Evolutionary conservation across 2,329 filamentous ascomycete species (phyloP).

Genomic region (Aureobasidium sp.): DNA sequence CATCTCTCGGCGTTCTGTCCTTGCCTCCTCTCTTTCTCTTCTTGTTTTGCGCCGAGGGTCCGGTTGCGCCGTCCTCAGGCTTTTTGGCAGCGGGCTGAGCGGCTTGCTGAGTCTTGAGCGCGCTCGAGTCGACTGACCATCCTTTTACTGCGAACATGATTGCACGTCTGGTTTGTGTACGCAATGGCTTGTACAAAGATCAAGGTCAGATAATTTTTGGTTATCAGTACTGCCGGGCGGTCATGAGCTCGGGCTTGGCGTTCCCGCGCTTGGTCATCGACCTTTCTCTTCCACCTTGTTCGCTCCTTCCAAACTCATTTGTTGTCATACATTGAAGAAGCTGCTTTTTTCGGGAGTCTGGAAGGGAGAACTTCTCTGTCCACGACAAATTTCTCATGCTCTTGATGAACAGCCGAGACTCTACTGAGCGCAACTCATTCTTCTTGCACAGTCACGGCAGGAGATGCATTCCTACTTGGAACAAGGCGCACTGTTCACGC

Average conservation of each 20-base stretch:
- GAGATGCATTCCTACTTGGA: neutral
- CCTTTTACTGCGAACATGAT: slow-evolving; percentile 88
- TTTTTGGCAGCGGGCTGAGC: slow-evolving; percentile 26
- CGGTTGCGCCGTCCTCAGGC: slow-evolving; percentile 8
- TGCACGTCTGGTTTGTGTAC: neutral
- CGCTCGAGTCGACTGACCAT: slow-evolving; percentile 72
- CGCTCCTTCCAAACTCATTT: neutral
- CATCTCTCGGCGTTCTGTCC: slow-evolving; percentile 32
- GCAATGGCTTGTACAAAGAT: neutral
- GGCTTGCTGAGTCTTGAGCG: slow-evolving; percentile 62
- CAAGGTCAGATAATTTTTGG: slow-evolving; percentile 9
- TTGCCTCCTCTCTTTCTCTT: slow-evolving; percentile 44
- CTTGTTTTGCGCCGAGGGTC: slow-evolving; percentile 30
- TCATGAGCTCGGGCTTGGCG: neutral
- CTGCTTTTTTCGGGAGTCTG: too few species aligned
- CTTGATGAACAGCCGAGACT: too few species aligned
- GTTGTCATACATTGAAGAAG: too few species aligned
- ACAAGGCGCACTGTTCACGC: neutral
- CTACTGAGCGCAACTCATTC: neutral
- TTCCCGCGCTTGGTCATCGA: neutral
- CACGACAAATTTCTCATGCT: too few species aligned
- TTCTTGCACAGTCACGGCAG: neutral
- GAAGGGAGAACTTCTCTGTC: too few species aligned
- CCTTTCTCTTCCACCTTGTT: neutral
- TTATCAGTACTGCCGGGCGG: slow-evolving; percentile 6